These are phyloP conservation scores for Senna tora DNA, from an alignment of 306 rosid species.

Conservation along the genomic window DNA sequence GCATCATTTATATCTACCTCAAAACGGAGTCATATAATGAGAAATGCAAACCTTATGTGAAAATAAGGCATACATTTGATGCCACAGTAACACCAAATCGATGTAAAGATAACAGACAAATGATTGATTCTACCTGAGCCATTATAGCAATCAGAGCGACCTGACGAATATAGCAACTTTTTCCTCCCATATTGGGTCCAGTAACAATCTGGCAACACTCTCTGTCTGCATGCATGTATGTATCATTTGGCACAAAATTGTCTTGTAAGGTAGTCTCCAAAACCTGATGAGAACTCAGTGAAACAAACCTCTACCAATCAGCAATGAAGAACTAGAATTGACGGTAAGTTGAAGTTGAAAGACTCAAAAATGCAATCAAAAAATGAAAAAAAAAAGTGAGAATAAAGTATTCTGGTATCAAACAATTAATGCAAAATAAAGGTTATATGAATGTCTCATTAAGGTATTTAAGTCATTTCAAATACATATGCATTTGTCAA, in stretches of 20 bases:
- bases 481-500: slow-evolving; percentile 25
- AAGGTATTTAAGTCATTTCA: slow-evolving; percentile 23
- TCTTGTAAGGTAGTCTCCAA: slow-evolving; percentile 77
- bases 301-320: slow-evolving; percentile 43
- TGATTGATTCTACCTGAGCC: slow-evolving; percentile 80
- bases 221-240: slow-evolving; percentile 63
- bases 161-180: slow-evolving; percentile 98
- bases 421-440: slow-evolving; percentile 24
- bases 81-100: slow-evolving; percentile 1
- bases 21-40: neutral
- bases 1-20: slow-evolving; percentile 1
- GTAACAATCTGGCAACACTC: slow-evolving; percentile 92
- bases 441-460: slow-evolving; percentile 22
- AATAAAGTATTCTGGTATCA: neutral
- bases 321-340: slow-evolving; percentile 30
- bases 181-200: slow-evolving; percentile 99
- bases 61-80: neutral
- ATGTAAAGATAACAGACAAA: slow-evolving; percentile 22
- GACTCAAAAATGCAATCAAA: slow-evolving; percentile 25
- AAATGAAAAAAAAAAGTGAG: too few relatives aligned
- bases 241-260: slow-evolving; percentile 91
- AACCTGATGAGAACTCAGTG: slow-evolving; percentile 57
- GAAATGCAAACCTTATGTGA: neutral
- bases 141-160: slow-evolving; percentile 87
- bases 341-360: slow-evolving; percentile 1